phyloP scores from a whole-genome alignment of 768 basidiomycete species.

The Harrya chromipes region DNA sequence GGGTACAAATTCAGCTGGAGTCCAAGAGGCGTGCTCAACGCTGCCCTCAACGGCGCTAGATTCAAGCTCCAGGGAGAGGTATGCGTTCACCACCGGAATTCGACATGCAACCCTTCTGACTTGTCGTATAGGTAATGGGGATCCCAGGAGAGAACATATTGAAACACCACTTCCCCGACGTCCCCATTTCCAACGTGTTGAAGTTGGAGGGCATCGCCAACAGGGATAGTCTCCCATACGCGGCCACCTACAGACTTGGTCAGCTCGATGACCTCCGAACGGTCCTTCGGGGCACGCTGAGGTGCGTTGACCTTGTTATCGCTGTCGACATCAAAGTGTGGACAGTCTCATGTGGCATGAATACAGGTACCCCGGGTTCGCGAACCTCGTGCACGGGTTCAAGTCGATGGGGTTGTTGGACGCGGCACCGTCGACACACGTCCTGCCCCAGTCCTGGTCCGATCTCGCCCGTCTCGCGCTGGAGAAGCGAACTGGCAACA shows the following conservation, averaged over 20 bases:
- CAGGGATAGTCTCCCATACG: conserved; percentile 74
- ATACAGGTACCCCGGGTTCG: conserved; percentile 80
- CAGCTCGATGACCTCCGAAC: conserved; percentile 47
- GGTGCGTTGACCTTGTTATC: conserved; percentile 47
- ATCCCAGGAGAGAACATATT: conserved; percentile 57
- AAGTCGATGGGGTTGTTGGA: conserved; percentile 67
- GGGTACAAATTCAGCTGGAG: conserved; percentile 96
- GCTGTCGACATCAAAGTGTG: not conserved
- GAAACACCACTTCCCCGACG: conserved; percentile 53
- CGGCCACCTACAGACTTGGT: conserved; percentile 58
- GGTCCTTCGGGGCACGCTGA: conserved; percentile 79
- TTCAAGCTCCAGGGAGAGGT: conserved; percentile 62
- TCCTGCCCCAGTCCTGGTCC: conserved; percentile 28
- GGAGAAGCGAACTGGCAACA: conserved; percentile 22
- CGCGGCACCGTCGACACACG: conserved; percentile 10
- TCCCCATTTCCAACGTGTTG: conserved; percentile 62
- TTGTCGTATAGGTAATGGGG: conserved; percentile 36
- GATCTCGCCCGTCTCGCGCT: conserved; percentile 38
- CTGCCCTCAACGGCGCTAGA: conserved; percentile 68
- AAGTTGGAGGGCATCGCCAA: conserved; percentile 85
- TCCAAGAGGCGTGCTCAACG: conserved; percentile 80
- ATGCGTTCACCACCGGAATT: conserved; percentile 8
- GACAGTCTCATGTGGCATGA: not conserved
- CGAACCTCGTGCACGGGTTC: conserved; percentile 70
- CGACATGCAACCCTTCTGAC: not conserved